Percentiles rank a stretch among this genome's conserved stretches.
Evolutionary conservation across 2,329 filamentous ascomycete genomes (phyloP).

Genomic region (Fusarium temperatum): DNA sequence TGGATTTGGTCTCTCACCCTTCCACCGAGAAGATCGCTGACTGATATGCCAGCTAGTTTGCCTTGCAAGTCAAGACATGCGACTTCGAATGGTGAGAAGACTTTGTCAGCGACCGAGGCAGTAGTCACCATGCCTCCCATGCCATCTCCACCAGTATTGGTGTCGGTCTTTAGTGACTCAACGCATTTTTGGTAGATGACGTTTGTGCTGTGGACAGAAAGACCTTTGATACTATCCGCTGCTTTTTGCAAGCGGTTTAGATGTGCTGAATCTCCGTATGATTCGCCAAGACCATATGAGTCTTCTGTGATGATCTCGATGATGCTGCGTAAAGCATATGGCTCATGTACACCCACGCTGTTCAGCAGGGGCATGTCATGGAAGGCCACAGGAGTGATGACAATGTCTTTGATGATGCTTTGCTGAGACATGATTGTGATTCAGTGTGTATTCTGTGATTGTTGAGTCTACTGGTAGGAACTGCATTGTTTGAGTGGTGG

Average conservation of each 20-base stretch:
- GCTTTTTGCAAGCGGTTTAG: conserved; percentile 46
- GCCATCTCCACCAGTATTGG: conserved; percentile 61
- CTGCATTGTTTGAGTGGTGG: conserved; percentile 21
- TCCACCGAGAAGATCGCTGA: conserved; percentile 52
- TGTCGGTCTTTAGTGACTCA: conserved; percentile 72
- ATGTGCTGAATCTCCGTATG: conserved; percentile 52
- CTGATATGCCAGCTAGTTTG: conserved; percentile 51
- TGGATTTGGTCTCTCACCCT: conserved; percentile 51
- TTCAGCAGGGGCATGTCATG: conserved; percentile 56
- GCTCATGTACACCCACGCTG: conserved; percentile 55
- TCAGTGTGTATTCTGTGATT: neutral
- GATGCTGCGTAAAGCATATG: conserved; percentile 53
- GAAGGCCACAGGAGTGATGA: conserved; percentile 55
- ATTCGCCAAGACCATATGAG: conserved; percentile 51
- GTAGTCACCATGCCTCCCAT: conserved; percentile 60
- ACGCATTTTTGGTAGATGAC: conserved; percentile 85
- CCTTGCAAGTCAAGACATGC: conserved; percentile 54
- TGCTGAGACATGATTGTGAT: conserved; percentile 39
- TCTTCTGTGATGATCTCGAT: conserved; percentile 50
- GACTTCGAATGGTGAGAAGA: conserved; percentile 55
- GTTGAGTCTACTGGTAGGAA: neutral
- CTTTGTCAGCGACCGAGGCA: conserved; percentile 51
- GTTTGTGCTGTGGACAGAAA: conserved; percentile 70
- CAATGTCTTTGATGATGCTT: conserved; percentile 48
- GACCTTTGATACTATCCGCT: conserved; percentile 43